These are phyloP conservation scores for Calonectria fujianensis DNA, from an alignment of 2,329 filamentous ascomycete species.

Conservation along the genomic window DNA sequence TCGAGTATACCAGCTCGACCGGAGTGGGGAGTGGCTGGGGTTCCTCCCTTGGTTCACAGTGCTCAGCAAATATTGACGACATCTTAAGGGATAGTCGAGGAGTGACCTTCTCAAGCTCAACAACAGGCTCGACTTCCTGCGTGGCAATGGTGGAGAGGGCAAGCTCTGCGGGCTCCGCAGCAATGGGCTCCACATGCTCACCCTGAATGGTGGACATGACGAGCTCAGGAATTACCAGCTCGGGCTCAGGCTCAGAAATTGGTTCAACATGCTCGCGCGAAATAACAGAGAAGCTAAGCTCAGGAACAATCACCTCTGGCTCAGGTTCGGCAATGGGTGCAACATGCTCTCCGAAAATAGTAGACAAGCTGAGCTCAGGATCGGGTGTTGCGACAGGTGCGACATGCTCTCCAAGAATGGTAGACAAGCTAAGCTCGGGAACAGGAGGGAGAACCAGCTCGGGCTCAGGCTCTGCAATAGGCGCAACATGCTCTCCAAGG, in stretches of 20 bases:
- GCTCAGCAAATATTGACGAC: slow-evolving; percentile 56
- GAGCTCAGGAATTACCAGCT: slow-evolving; percentile 42
- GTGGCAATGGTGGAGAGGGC: slow-evolving; percentile 56
- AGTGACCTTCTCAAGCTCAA: slow-evolving; percentile 58
- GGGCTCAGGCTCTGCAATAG: slow-evolving; percentile 39
- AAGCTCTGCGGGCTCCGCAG: slow-evolving; percentile 49
- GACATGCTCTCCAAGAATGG: slow-evolving; percentile 50
- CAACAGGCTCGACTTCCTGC: slow-evolving; percentile 58
- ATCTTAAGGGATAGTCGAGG: slow-evolving; percentile 55
- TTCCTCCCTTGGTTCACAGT: slow-evolving; percentile 61
- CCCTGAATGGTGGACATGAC: slow-evolving; percentile 49
- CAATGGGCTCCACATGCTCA: slow-evolving; percentile 54
- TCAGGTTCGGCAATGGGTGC: slow-evolving; percentile 53
- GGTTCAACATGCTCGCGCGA: slow-evolving; percentile 48
- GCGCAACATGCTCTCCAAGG: slow-evolving; percentile 46
- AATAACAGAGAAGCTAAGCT: slow-evolving; percentile 49
- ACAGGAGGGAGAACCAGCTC: slow-evolving; percentile 34
- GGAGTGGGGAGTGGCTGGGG: slow-evolving; percentile 47
- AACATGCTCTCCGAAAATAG: slow-evolving; percentile 54
- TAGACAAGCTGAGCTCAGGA: slow-evolving; percentile 35
- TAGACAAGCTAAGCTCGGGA: slow-evolving; percentile 45
- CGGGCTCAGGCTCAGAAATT: slow-evolving; percentile 37
- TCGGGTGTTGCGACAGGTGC: slow-evolving; percentile 49
- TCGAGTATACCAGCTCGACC: slow-evolving; percentile 59
- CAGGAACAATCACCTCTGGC: slow-evolving; percentile 51